A percentile compares a stretch with the other conserved stretches of the same genome.
These are phyloP conservation scores for Acacia acuminata DNA, from an alignment of 306 rosid genomes.

Conservation along the genomic window DNA sequence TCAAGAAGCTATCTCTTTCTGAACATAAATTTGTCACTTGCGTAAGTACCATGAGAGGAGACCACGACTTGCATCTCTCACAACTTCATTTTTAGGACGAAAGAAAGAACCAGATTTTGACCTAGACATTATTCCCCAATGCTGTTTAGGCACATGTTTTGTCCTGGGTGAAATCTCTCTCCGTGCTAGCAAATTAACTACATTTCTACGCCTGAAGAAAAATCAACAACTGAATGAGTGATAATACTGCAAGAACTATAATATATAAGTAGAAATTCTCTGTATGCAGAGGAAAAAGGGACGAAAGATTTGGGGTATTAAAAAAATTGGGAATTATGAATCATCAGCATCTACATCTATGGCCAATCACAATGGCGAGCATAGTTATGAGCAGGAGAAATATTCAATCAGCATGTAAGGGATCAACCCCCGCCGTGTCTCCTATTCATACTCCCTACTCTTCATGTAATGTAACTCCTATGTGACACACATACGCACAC, in stretches of 20 bases:
- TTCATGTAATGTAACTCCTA: neutral
- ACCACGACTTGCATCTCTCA: slow-evolving; percentile 38
- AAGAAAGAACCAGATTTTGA: slow-evolving; percentile 30
- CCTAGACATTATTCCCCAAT: slow-evolving; percentile 46
- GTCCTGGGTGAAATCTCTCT: slow-evolving; percentile 53
- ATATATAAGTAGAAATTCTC: neutral
- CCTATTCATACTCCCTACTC: neutral
- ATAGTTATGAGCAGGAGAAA: neutral
- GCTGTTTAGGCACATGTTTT: slow-evolving; percentile 40
- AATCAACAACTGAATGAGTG: slow-evolving; percentile 13
- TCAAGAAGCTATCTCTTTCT: slow-evolving; percentile 5
- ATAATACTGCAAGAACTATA: neutral
- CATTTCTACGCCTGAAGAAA: slow-evolving; percentile 44
- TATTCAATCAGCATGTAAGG: neutral
- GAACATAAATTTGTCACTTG: neutral
- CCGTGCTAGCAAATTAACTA: slow-evolving; percentile 38
- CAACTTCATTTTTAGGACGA: slow-evolving; percentile 30
- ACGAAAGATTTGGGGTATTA: neutral
- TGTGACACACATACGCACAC: neutral
- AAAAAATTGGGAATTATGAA: slow-evolving; percentile 4
- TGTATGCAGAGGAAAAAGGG: neutral
- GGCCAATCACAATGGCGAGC: neutral
- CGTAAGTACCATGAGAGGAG: slow-evolving; percentile 49
- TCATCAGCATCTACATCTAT: neutral
- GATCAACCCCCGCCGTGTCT: neutral